Base-by-base conservation (phyloP, 2,329 filamentous ascomycete species). In the Lachnellula subtilissima region DNA sequence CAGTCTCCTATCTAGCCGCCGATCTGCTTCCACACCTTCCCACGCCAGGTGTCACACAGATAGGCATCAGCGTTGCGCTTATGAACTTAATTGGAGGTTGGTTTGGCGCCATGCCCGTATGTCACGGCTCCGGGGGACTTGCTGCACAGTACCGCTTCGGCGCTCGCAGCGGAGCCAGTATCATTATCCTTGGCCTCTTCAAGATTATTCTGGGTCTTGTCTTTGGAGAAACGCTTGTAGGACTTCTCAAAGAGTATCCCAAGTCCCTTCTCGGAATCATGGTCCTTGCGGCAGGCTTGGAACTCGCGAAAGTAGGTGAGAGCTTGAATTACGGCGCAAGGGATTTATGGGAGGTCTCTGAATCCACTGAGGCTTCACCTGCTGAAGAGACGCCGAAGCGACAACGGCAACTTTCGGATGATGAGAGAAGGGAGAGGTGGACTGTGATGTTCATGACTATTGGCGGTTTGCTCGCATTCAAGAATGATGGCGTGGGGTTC, bases 71-170 rank as follows among this genome's bases (percentile, higher is more conserved):
- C 53, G 89, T 97, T 4, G 86, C 87, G 0, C 66, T 78, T 2
- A 95, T 96, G 83, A 97, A 97, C 69, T 75, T 97, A 3, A 71
- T 88, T 1, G 88, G 88, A 15, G 92, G 89, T 66, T 96, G 90
- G 89, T 95, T 96, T 66, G 92, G 92, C 48, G 88, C 88, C 5
- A 97, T 97, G 94, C 94, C 93, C 3, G 85, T 94, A 4, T 97
- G 94, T 68, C 94, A 97, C 69, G 93, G 93, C 5, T 91, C 91
- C 0, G 93, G 93, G 2, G 93, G 93, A 0, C 77, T 97, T 0
- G 94, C 94, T 5, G 94, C 88, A 0, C 93, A 97, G 70, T 90
- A 91, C 70, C 85, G 91, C 4, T 97, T 97, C 64, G 93, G 93
- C 0, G 92, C 93, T 4, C 85, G 93, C 48, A 95, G 89, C 57